Percentiles rank a stretch among this genome's conserved stretches.
Conservation (phyloP, 805 yeast genomes). For the Pichia scutulata region DNA sequence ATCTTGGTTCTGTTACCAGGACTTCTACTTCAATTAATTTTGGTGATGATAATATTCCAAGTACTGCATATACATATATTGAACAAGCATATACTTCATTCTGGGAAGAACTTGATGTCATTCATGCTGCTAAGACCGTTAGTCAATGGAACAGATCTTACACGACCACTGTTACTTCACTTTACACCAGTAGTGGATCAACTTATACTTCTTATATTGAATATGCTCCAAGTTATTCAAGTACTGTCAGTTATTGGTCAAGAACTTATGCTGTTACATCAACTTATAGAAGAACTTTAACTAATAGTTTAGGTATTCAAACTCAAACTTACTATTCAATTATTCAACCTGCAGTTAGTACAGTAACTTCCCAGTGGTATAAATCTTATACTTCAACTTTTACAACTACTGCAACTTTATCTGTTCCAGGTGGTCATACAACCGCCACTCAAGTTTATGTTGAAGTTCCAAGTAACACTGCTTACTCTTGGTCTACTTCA, state of each 20-base stretch:
- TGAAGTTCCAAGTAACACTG: neutral
- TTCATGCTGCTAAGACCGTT: neutral
- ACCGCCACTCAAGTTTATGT: conserved; percentile 5
- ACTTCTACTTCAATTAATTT: neutral
- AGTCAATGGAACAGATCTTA: conserved; percentile 1
- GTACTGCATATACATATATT: neutral
- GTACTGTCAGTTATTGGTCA: conserved; percentile 4
- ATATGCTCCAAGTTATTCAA: conserved; percentile 6
- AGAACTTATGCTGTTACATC: conserved; percentile 3
- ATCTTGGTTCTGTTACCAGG: neutral
- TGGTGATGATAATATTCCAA: neutral
- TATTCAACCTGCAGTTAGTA: conserved; percentile 1
- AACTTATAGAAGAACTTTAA: neutral
- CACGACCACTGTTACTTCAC: neutral
- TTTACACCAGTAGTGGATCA: neutral
- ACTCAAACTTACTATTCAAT: conserved; percentile 3
- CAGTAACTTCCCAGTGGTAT: neutral
- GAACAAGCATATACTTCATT: neutral
- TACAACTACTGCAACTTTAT: neutral
- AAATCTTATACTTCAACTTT: neutral
- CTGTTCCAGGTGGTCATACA: neutral
- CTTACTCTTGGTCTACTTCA: neutral
- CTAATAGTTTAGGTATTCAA: conserved; percentile 3
- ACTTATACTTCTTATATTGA: neutral
- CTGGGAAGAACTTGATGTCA: neutral